Base-by-base conservation (phyloP, 176 grass and related monocot species). In the Carex scoparia region DNA sequence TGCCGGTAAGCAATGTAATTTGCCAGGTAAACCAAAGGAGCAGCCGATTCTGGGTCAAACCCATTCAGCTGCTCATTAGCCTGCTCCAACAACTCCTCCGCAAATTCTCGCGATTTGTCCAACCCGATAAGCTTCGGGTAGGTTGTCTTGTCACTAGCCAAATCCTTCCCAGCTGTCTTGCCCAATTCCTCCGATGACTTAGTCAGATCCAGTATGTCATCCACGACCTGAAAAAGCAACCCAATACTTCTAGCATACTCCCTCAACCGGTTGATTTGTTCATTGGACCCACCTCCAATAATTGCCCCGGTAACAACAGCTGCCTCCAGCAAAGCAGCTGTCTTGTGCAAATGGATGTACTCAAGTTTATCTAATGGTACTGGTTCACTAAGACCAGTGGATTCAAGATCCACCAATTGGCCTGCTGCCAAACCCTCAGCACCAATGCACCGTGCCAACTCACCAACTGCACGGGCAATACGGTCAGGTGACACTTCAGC, bases 311-410 rank as follows among this genome's bases (percentile, higher is more conserved):
- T 90, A 63, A 97, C 91, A 66, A 92, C 91, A 0, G 94, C 90
- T 27, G 89, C 94, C 88, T 97, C 91, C 4, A 97, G 91, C 72
- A 97, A 91, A 23, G 87, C 86, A 31, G 91, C 94, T 1, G 94
- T 97, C 85, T 97, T 97, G 89, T 97, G 91, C 48, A 97, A 85
- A 79, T 97, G 94, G 82, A 97, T 94, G 86, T 94, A 92, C 78
- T 97, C 91, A 0, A 97, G 94, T 30, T 67, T 89, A 16, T 97
- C 91, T 7, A 97, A 81, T 18, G 84, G 79, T 75, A 94, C 88
- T 0, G 23, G 11, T 84, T 85, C 81, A 35, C 58, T 42, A 13
- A 87, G 89, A 23, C 91, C 91, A 1, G 91, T 94, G 83, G 91
- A 91, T 88, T 94, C 94, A 48, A 94, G 87, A 89, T 97, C 94